These are phyloP conservation scores for Bruguiera sexangula DNA, from an alignment of 345 rosid genomes.

Conservation along the genomic window DNA sequence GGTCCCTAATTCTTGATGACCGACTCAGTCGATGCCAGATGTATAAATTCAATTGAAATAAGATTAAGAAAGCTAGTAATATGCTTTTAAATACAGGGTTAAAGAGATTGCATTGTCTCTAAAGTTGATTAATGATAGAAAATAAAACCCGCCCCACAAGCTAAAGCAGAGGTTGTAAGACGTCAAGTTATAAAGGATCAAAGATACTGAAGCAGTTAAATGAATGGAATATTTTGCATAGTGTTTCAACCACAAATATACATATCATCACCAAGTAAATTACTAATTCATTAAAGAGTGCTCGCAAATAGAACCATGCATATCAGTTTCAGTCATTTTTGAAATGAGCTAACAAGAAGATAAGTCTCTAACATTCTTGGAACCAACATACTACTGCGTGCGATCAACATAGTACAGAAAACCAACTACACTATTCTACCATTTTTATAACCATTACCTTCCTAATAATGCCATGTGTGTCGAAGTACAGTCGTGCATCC, in stretches of 20 bases:
- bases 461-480: conserved; percentile 75
- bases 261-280: too few relatives aligned
- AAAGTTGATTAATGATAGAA: neutral
- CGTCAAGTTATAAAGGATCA: neutral
- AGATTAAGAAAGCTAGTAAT: neutral
- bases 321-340: too few relatives aligned
- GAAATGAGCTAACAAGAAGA: too few relatives aligned
- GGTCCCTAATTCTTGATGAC: too few relatives aligned
- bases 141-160: too few relatives aligned
- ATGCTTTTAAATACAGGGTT: neutral
- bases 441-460: conserved; percentile 44
- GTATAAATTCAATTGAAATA: neutral
- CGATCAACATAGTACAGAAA: neutral
- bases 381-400: too few relatives aligned
- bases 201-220: neutral
- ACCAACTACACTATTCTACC: neutral
- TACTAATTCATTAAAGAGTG: too few relatives aligned
- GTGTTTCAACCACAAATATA: too few relatives aligned
- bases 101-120: neutral
- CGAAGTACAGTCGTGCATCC: conserved; percentile 90
- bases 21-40: neutral
- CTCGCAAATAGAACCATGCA: too few relatives aligned
- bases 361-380: too few relatives aligned
- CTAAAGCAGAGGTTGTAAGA: too few relatives aligned
- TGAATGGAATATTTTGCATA: too few relatives aligned